Evolutionary conservation across 371 early-diverging fungal genomes (phyloP).

Genomic region (Vavraia culicis): DNA sequence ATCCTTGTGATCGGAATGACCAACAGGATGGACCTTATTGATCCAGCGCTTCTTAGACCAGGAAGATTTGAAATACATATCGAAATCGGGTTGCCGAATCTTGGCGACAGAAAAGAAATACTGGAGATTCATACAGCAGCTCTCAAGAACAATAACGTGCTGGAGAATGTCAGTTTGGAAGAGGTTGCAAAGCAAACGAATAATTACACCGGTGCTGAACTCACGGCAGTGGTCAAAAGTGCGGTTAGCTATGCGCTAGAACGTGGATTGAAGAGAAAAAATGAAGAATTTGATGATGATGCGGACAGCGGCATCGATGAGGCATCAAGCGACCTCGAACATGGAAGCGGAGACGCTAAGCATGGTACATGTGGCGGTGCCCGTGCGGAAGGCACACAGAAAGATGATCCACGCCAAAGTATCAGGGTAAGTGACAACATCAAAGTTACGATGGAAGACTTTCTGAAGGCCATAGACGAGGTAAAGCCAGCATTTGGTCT

Average conservation of each 20-base stretch:
- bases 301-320: conserved; percentile 42
- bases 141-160: conserved; percentile 62
- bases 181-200: conserved; percentile 74
- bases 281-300: not conserved
- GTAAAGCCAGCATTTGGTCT: conserved; percentile 89
- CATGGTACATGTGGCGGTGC: too few species aligned
- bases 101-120: conserved; percentile 54
- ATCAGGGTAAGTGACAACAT: conserved; percentile 45
- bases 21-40: conserved; percentile 44
- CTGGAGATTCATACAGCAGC: conserved; percentile 57
- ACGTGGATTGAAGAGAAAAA: conserved; percentile 59
- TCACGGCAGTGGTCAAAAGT: conserved; percentile 79
- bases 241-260: conserved; percentile 96
- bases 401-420: too few species aligned
- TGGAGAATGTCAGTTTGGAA: conserved; percentile 66
- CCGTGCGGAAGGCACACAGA: too few species aligned
- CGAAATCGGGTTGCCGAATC: conserved; percentile 52
- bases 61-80: conserved; percentile 48
- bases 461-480: conserved; percentile 74
- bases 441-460: conserved; percentile 69
- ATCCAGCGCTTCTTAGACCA: conserved; percentile 42
- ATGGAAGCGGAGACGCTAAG: too few species aligned
- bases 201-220: conserved; percentile 98
- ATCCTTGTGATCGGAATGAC: conserved; percentile 46
- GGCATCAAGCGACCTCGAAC: conserved; percentile 49